Percentiles rank a stretch among this genome's conserved stretches.
Evolutionary conservation across 2,329 filamentous ascomycete species (phyloP).

Genomic region (Cladosporium sp.): DNA sequence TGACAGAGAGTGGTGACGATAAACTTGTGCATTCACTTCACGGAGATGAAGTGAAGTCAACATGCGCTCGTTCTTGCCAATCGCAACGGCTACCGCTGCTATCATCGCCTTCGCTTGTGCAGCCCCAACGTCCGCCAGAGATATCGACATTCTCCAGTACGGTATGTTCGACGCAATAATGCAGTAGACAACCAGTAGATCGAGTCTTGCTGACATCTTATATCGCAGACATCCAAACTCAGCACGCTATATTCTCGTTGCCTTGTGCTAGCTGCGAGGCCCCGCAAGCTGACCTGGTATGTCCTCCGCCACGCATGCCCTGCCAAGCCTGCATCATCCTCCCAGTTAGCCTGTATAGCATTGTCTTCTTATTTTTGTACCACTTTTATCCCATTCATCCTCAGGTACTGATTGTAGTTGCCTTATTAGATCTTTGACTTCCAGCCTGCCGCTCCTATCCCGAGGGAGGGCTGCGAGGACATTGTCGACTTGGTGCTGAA

Average conservation of each 20-base stretch:
- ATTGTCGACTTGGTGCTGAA: constrained; percentile 10
- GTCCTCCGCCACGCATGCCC: constrained; percentile 9
- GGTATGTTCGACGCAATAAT: constrained; percentile 6
- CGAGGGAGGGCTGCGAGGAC: constrained; percentile 8
- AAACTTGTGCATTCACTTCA: too few relatives aligned
- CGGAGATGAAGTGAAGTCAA: constrained; percentile 1
- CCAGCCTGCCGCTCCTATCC: constrained; percentile 4
- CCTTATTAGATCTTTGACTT: constrained; percentile 12
- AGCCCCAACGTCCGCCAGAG: constrained; percentile 3
- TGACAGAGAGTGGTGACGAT: too few relatives aligned
- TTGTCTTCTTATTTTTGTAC: background rate
- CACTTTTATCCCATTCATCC: background rate
- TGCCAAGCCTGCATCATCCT: constrained; percentile 11
- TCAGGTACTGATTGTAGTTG: constrained; percentile 8
- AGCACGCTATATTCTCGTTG: constrained; percentile 11
- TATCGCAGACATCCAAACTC: constrained; percentile 8
- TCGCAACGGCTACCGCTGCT: background rate
- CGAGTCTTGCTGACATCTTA: background rate
- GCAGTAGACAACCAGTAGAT: background rate
- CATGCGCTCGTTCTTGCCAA: constrained; percentile 12
- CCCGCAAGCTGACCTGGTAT: constrained; percentile 15
- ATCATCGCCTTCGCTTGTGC: constrained; percentile 7
- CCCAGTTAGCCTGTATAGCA: background rate
- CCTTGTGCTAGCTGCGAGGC: constrained; percentile 15
- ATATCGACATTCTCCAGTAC: constrained; percentile 11